phyloP scores from a whole-genome alignment of 1,284 basidiomycete species.

The Boletus albobrunnescens region DNA sequence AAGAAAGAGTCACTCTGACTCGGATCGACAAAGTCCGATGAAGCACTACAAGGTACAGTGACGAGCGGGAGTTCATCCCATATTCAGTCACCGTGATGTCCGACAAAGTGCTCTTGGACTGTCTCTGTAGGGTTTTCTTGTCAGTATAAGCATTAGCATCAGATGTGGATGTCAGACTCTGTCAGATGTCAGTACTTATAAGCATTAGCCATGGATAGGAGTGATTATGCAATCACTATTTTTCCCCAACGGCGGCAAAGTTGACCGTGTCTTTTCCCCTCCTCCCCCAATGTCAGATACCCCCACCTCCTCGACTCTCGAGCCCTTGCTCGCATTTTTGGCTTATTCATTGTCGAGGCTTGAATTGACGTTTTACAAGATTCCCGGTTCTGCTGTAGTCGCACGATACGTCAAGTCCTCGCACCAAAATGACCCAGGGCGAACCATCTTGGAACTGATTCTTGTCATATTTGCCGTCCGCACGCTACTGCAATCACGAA shows the following conservation, averaged over 20 bases:
- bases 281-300: slow-evolving; percentile 25
- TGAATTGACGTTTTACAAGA: slow-evolving; percentile 62
- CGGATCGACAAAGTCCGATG: too few species aligned
- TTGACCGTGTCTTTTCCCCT: slow-evolving; percentile 1
- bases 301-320: slow-evolving; percentile 37
- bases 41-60: too few species aligned
- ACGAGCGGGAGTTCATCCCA: too few species aligned
- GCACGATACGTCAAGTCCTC: slow-evolving; percentile 89
- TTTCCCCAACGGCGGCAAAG: background rate
- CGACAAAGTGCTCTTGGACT: too few species aligned
- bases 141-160: too few species aligned
- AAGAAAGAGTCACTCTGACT: too few species aligned
- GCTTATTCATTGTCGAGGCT: slow-evolving; percentile 50
- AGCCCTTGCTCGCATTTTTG: slow-evolving; percentile 60
- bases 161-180: too few species aligned
- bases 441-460: slow-evolving; percentile 88
- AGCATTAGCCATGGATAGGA: too few species aligned
- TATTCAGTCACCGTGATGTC: too few species aligned
- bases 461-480: slow-evolving; percentile 86
- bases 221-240: slow-evolving; percentile 9
- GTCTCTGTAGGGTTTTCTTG: too few species aligned
- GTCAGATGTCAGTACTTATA: too few species aligned
- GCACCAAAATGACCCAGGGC: slow-evolving; percentile 87
- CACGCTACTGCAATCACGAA: slow-evolving; percentile 86
- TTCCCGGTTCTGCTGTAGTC: slow-evolving; percentile 88